Conservation (phyloP, 352 stramenopile species). For the Phytophthora pini region DNA sequence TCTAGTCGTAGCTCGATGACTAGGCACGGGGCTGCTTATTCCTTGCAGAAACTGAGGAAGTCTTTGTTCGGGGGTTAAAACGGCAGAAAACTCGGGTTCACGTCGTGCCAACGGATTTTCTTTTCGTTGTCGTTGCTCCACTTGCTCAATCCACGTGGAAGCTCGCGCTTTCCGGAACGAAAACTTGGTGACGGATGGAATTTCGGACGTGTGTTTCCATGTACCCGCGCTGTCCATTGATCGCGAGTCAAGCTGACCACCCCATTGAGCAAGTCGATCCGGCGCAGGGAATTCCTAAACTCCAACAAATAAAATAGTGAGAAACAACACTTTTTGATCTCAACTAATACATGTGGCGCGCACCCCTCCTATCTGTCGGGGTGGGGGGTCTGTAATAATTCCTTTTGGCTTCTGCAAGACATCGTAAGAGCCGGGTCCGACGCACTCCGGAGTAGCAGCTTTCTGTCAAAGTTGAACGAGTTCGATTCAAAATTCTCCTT, state of each 20-base stretch:
- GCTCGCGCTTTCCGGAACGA: conserved; percentile 59
- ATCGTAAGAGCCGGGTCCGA: conserved; percentile 73
- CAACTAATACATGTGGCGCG: conserved; percentile 13
- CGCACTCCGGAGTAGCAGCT: conserved; percentile 44
- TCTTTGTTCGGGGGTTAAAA: conserved; percentile 34
- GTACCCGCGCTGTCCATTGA: conserved; percentile 59
- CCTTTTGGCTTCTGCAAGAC: conserved; percentile 33
- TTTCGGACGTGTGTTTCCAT: conserved; percentile 76
- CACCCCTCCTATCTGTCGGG: conserved; percentile 13
- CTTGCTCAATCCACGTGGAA: conserved; percentile 76
- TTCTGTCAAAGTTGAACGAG: conserved; percentile 37
- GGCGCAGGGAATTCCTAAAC: conserved; percentile 23
- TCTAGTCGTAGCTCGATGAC: conserved; percentile 19
- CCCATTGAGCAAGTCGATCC: conserved; percentile 61
- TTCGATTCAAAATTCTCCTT: background rate
- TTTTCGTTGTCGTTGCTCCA: conserved; percentile 57
- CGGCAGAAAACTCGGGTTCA: background rate
- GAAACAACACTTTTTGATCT: background rate
- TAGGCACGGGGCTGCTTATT: conserved; percentile 45
- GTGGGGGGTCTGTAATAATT: conserved; percentile 33
- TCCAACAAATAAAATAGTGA: background rate
- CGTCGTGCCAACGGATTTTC: conserved; percentile 42
- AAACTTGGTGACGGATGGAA: conserved; percentile 57
- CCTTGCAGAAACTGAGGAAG: conserved; percentile 65
- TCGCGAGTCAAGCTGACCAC: conserved; percentile 41